Evolutionary conservation across 1,284 basidiomycete genomes (phyloP).

Genomic region (Papiliotrema nemorosa): DNA sequence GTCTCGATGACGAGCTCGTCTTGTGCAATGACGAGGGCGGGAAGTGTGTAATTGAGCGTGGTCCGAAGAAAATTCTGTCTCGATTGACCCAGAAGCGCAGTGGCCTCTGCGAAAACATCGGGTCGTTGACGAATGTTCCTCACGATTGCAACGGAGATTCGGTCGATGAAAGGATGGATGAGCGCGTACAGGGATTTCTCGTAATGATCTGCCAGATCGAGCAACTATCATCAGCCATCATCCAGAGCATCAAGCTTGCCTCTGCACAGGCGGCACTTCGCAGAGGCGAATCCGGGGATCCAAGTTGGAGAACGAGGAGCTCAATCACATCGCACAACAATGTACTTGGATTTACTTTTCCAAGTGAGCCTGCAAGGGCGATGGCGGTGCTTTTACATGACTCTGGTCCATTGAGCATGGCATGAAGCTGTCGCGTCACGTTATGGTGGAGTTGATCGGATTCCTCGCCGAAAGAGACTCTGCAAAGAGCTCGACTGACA

Average conservation of each 20-base stretch:
- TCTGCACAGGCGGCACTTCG: slow-evolving; percentile 68
- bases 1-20: slow-evolving; percentile 54
- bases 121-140: slow-evolving; percentile 61
- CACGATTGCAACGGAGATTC: slow-evolving; percentile 66
- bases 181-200: slow-evolving; percentile 67
- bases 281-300: slow-evolving; percentile 62
- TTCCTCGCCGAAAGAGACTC: too few species aligned
- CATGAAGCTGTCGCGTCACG: background rate
- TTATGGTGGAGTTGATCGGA: background rate
- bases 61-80: slow-evolving; percentile 62
- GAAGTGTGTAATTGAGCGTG: slow-evolving; percentile 65
- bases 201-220: slow-evolving; percentile 49
- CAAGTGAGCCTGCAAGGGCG: slow-evolving; percentile 28
- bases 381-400: slow-evolving; percentile 23
- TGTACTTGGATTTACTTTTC: slow-evolving; percentile 56
- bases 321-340: slow-evolving; percentile 62
- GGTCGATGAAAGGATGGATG: slow-evolving; percentile 65
- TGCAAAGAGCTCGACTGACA: background rate
- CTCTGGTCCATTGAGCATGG: background rate
- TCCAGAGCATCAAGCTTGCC: slow-evolving; percentile 48
- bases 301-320: slow-evolving; percentile 66
- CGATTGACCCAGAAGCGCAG: slow-evolving; percentile 39
- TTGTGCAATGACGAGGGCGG: slow-evolving; percentile 63
- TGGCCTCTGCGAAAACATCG: slow-evolving; percentile 36
- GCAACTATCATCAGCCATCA: slow-evolving; percentile 54